Evolutionary conservation across 2,329 filamentous ascomycete genomes (phyloP).

Genomic region (Gyromitra esculenta): DNA sequence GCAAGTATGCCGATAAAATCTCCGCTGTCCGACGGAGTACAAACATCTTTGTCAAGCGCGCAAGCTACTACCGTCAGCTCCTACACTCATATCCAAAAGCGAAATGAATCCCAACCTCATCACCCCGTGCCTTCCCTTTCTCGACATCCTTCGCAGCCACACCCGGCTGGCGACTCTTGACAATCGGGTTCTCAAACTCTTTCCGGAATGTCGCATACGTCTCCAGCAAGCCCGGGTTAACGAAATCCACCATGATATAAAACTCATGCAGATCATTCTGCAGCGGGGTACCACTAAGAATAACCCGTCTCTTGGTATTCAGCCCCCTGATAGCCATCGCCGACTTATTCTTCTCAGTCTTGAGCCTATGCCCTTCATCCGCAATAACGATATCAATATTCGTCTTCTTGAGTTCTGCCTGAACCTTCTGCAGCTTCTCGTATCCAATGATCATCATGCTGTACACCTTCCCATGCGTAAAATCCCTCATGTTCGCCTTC

Average conservation of each 20-base stretch:
- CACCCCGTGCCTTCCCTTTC: slow-evolving; percentile 70
- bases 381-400: slow-evolving; percentile 76
- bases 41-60: slow-evolving; percentile 70
- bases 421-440: slow-evolving; percentile 80
- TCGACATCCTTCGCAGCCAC: slow-evolving; percentile 71
- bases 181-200: slow-evolving; percentile 72
- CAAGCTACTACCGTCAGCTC: slow-evolving; percentile 60
- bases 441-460: slow-evolving; percentile 94
- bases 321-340: slow-evolving; percentile 72
- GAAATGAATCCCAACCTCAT: slow-evolving; percentile 61
- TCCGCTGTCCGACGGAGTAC: slow-evolving; percentile 74
- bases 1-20: slow-evolving; percentile 72
- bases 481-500: slow-evolving; percentile 76
- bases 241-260: slow-evolving; percentile 74
- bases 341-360: slow-evolving; percentile 75
- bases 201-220: slow-evolving; percentile 71
- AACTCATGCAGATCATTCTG: slow-evolving; percentile 76
- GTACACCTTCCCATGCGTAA: slow-evolving; percentile 92
- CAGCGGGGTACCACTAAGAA: slow-evolving; percentile 73
- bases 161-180: slow-evolving; percentile 72
- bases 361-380: slow-evolving; percentile 74
- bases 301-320: slow-evolving; percentile 70
- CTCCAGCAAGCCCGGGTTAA: slow-evolving; percentile 73
- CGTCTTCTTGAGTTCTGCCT: slow-evolving; percentile 83
- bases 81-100: neutral